Conservation (phyloP, 2,329 filamentous ascomycete species). For the Aspergillus sclerotialis region DNA sequence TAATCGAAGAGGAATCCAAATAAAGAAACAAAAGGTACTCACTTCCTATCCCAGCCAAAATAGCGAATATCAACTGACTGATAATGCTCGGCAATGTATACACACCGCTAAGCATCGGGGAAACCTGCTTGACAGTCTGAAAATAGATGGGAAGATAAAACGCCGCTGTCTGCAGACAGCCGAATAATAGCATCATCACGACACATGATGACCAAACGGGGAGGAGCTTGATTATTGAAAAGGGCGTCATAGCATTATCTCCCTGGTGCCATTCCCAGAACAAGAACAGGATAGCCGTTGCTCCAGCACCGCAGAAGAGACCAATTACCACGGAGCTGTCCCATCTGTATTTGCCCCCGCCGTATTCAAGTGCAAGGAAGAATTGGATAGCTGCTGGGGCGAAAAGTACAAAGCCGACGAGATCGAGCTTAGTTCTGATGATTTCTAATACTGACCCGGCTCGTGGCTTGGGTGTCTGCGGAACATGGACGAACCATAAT, state of each 20-base stretch:
- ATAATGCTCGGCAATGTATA: not conserved
- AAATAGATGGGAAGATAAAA: slow-evolving; percentile 11
- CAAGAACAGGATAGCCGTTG: slow-evolving; percentile 33
- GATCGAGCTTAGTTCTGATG: slow-evolving; percentile 11
- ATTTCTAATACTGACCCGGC: slow-evolving; percentile 5
- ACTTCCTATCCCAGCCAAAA: not conserved
- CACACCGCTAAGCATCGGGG: not conserved
- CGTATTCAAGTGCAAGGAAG: slow-evolving; percentile 43
- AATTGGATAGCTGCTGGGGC: slow-evolving; percentile 33
- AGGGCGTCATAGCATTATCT: slow-evolving; percentile 37
- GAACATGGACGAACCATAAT: slow-evolving; percentile 17
- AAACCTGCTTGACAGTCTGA: not conserved
- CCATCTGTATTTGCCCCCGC: slow-evolving; percentile 33
- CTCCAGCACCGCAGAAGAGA: slow-evolving; percentile 37
- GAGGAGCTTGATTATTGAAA: slow-evolving; percentile 31
- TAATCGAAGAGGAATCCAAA: not conserved
- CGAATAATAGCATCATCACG: not conserved
- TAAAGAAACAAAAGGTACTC: not conserved
- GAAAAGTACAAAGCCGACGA: slow-evolving; percentile 15
- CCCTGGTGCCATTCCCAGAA: slow-evolving; percentile 31
- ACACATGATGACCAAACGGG: slow-evolving; percentile 19
- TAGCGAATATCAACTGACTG: not conserved
- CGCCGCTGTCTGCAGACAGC: not conserved
- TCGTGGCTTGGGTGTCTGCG: slow-evolving; percentile 9
- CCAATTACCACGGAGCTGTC: slow-evolving; percentile 37